Conservation (phyloP, 2,329 filamentous ascomycete genomes). For the Purpureocillium lavendulum region DNA sequence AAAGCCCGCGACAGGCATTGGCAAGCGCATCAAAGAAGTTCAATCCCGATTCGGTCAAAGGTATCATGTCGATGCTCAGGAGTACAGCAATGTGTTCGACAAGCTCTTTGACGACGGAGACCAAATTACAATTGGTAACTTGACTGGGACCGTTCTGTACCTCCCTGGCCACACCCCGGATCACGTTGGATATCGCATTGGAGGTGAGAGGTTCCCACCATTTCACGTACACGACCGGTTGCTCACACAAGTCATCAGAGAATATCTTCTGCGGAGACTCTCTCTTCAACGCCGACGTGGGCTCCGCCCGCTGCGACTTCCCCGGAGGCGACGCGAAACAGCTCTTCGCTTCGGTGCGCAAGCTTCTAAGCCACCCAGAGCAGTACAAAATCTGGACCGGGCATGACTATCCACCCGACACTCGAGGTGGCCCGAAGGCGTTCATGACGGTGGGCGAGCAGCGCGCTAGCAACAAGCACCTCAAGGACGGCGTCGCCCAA, state of each 20-base stretch:
- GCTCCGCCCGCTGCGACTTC: conserved; percentile 46
- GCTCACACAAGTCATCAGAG: conserved; percentile 18
- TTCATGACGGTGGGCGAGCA: conserved; percentile 39
- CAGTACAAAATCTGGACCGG: conserved; percentile 43
- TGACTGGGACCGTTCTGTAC: conserved; percentile 39
- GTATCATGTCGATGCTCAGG: conserved; percentile 35
- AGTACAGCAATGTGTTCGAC: conserved; percentile 42
- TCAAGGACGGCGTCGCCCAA: conserved; percentile 30
- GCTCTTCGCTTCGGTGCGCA: conserved; percentile 34
- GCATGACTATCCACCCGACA: conserved; percentile 41
- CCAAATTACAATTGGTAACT: conserved; percentile 37
- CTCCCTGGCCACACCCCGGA: conserved; percentile 55
- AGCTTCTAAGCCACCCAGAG: conserved; percentile 31
- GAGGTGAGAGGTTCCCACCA: conserved; percentile 19
- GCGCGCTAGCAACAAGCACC: conserved; percentile 36
- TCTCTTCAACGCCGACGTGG: conserved; percentile 42
- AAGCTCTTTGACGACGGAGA: conserved; percentile 45
- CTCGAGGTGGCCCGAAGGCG: conserved; percentile 23
- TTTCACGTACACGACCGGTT: too few species aligned
- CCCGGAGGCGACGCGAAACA: conserved; percentile 37
- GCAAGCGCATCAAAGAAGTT: conserved; percentile 41
- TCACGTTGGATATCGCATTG: conserved; percentile 50
- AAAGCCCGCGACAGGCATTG: conserved; percentile 42
- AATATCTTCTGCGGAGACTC: conserved; percentile 46
- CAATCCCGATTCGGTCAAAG: conserved; percentile 39